Evolutionary conservation across 2,329 filamentous ascomycete species (phyloP).

Genomic region (Chlorencoelia australis): DNA sequence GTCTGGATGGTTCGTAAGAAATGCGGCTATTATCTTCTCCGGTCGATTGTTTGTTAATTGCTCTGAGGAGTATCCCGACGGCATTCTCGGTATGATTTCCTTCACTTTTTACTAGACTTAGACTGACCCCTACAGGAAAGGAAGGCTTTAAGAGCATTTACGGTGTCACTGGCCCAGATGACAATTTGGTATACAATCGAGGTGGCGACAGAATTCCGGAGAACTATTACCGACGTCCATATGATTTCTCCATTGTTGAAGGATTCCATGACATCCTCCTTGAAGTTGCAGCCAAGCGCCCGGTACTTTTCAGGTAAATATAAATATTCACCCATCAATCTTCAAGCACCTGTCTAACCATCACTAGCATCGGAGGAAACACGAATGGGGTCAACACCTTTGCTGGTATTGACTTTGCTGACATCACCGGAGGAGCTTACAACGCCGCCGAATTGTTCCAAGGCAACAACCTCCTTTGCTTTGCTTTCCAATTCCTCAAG

Average conservation of each 20-base stretch:
- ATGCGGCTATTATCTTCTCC: slow-evolving; percentile 12
- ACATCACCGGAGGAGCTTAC: slow-evolving; percentile 36
- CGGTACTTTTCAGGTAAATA: neutral
- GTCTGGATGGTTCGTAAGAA: slow-evolving; percentile 17
- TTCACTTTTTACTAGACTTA: slow-evolving; percentile 9
- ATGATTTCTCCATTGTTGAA: neutral
- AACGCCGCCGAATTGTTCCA: slow-evolving; percentile 33
- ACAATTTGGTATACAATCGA: slow-evolving; percentile 5
- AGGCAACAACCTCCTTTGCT: slow-evolving; percentile 39
- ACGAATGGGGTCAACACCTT: slow-evolving; percentile 33
- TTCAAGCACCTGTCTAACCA: neutral
- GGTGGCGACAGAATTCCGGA: slow-evolving; percentile 6
- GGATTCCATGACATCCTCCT: neutral
- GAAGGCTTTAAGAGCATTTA: slow-evolving; percentile 9
- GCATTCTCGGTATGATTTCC: neutral
- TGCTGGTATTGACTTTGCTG: slow-evolving; percentile 33
- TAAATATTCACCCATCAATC: neutral
- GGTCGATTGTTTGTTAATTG: neutral
- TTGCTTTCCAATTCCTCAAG: slow-evolving; percentile 31
- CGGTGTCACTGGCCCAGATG: slow-evolving; percentile 4
- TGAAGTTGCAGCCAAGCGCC: neutral
- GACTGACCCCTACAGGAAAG: slow-evolving; percentile 23
- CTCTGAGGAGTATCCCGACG: neutral
- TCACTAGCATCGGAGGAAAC: slow-evolving; percentile 2
- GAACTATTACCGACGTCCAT: slow-evolving; percentile 4